Evolutionary conservation across 1,139 yeast genomes (phyloP).

Genomic region (Taiozyma sp.): DNA sequence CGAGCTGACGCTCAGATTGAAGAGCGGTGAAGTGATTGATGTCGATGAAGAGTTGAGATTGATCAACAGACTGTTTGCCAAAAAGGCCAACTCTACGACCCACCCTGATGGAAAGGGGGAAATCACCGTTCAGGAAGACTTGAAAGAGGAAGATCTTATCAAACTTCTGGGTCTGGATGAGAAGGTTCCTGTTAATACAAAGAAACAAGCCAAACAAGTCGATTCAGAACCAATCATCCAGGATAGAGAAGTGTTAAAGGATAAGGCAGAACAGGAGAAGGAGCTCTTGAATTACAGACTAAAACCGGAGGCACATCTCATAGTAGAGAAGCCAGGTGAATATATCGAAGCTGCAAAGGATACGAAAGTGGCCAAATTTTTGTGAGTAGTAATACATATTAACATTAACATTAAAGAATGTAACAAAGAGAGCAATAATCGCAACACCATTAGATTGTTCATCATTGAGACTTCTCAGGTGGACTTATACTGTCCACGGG

Average conservation of each 20-base stretch:
- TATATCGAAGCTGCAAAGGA: conserved; percentile 28
- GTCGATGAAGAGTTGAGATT: conserved; percentile 27
- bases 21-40: conserved; percentile 24
- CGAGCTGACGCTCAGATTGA: conserved; percentile 24
- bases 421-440: neutral
- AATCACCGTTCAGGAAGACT: neutral
- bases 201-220: conserved; percentile 13
- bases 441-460: neutral
- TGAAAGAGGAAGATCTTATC: conserved; percentile 15
- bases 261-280: conserved; percentile 23
- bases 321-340: conserved; percentile 32
- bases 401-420: neutral
- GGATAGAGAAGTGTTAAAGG: conserved; percentile 6
- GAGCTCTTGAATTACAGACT: conserved; percentile 25
- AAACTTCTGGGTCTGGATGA: conserved; percentile 15
- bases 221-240: neutral
- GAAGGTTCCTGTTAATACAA: neutral
- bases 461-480: neutral
- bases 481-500: neutral
- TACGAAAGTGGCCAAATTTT: conserved; percentile 27
- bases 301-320: conserved; percentile 27
- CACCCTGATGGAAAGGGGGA: neutral
- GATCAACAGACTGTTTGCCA: conserved; percentile 28
- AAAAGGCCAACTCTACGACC: conserved; percentile 7
- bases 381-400: conserved; percentile 17